phyloP scores from a whole-genome alignment of 345 rosid species.

The Capsella bursapastoris region DNA sequence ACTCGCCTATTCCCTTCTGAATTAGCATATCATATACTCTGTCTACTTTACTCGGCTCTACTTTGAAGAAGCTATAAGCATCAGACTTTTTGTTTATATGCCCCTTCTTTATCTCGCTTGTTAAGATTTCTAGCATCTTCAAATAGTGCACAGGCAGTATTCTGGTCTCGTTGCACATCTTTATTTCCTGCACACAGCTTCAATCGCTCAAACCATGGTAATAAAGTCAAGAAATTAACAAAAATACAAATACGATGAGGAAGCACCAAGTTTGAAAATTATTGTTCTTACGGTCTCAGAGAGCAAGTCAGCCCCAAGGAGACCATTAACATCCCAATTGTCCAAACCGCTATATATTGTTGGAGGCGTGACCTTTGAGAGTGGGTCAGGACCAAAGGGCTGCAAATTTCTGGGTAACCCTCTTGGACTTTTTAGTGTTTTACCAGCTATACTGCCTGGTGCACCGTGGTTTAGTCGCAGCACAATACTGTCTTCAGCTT shows the following conservation, averaged over 20 bases:
- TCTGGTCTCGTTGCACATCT: slow-evolving; percentile 70
- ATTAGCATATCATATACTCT: slow-evolving; percentile 80
- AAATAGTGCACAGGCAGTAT: slow-evolving; percentile 87
- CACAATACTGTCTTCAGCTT: slow-evolving; percentile 50
- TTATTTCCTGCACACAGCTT: slow-evolving; percentile 66
- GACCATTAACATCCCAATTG: slow-evolving; percentile 77
- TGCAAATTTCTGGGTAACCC: slow-evolving; percentile 54
- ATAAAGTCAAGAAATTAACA: background rate
- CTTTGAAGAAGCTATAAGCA: slow-evolving; percentile 78
- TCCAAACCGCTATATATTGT: slow-evolving; percentile 50
- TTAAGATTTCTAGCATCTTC: slow-evolving; percentile 70
- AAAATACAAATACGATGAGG: slow-evolving; percentile 12
- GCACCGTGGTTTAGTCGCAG: slow-evolving; percentile 56
- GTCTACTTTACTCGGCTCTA: slow-evolving; percentile 81
- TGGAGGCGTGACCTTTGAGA: slow-evolving; percentile 44
- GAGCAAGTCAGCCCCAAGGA: slow-evolving; percentile 72
- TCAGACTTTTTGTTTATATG: slow-evolving; percentile 70
- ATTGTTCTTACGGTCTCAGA: slow-evolving; percentile 68
- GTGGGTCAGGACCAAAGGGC: slow-evolving; percentile 51
- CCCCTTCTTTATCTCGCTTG: slow-evolving; percentile 68
- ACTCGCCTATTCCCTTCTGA: slow-evolving; percentile 61
- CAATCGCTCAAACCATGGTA: slow-evolving; percentile 7
- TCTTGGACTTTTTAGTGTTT: slow-evolving; percentile 58
- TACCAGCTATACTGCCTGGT: slow-evolving; percentile 64
- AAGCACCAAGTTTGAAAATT: background rate